phyloP scores from a whole-genome alignment of 805 yeast species.

The Jamesozyma gamospora region DNA sequence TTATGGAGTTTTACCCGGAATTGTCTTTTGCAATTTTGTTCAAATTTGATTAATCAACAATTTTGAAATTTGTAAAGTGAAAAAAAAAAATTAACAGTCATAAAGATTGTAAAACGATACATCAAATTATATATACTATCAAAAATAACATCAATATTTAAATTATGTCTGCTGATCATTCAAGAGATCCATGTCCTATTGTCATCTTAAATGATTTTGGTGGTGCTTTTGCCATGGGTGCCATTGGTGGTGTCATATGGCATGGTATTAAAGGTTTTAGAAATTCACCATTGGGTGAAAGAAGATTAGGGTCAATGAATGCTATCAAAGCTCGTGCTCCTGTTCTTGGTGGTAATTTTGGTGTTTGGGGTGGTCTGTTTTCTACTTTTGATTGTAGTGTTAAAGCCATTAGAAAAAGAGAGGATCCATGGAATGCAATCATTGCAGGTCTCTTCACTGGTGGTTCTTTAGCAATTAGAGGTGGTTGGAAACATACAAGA shows the following conservation, averaged over 20 bases:
- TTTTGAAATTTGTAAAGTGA: no score
- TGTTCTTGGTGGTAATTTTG: conserved; percentile 96
- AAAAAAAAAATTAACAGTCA: no score
- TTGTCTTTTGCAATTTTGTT: no score
- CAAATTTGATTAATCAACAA: no score
- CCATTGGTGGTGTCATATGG: conserved; percentile 97
- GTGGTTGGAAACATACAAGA: conserved; percentile 95
- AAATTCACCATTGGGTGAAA: conserved; percentile 94
- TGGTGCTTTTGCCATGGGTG: conserved; percentile 99
- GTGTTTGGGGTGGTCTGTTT: conserved; percentile 98
- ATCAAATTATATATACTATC: neutral
- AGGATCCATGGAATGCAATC: conserved; percentile 97
- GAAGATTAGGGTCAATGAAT: conserved; percentile 77
- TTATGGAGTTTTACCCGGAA: no score
- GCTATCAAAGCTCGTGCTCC: conserved; percentile 97
- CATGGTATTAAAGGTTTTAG: conserved; percentile 98
- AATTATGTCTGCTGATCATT: conserved; percentile 80
- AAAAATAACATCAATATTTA: neutral
- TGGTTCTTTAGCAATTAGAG: conserved; percentile 96
- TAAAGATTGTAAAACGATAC: no score
- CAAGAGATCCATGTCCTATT: conserved; percentile 98
- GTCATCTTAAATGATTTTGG: conserved; percentile 96
- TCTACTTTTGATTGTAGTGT: conserved; percentile 93
- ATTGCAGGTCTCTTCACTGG: conserved; percentile 97
- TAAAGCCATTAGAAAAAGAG: conserved; percentile 91